Evolutionary conservation across 2,329 filamentous ascomycete species (phyloP), one percentile per base, ranked within the genome.

Genomic region (Polychaeton citri): DNA sequence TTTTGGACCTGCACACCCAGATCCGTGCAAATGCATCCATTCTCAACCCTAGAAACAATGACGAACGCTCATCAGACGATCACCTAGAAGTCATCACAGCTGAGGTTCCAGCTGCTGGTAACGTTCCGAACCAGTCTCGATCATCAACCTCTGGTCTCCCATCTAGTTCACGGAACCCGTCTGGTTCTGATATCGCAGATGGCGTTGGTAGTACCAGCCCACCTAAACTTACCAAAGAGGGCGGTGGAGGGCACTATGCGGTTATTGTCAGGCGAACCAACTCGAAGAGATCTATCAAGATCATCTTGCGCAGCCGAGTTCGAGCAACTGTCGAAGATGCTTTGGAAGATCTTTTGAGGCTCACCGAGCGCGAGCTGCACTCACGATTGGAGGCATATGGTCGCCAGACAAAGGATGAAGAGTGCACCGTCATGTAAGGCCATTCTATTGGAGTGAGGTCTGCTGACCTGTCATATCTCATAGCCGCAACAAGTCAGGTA

Each of bases 31-130:
- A 41, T 32, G 36, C 31, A 21, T 19, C 36, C 4, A 17, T 38
- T 26, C 7, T 41, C 13, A 18, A 30, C 17, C 39, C 32, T 9
- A 21, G 20, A 9, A 5, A 5, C 16, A 32, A 36, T 19, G 8
- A 21, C 4, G 13, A 33, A 6, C 18, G 19, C n/a, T 13, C 28
- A 5, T 32, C 35, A 10, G 35, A 37, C 20, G 35, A 35, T 13
- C 38, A 37, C 21, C 30, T 41, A 18, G 39, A 41, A 15, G 12
- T 41, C 13, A 19, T 41, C n/a, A 28, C 37, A 18, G 39, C 36
- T 10, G 24, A 38, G 21, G 20, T 15, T 3, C 39, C 35, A n/a
- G 9, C 6, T 12, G 7, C 5, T 28, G 21, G 12, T 15, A 12
- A 13, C n/a, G 9, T 13, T 13, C 24, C 24, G 15, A 15, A 10